phyloP scores from a whole-genome alignment of 352 stramenopile species.

The Phytophthora fragariaefolia region DNA sequence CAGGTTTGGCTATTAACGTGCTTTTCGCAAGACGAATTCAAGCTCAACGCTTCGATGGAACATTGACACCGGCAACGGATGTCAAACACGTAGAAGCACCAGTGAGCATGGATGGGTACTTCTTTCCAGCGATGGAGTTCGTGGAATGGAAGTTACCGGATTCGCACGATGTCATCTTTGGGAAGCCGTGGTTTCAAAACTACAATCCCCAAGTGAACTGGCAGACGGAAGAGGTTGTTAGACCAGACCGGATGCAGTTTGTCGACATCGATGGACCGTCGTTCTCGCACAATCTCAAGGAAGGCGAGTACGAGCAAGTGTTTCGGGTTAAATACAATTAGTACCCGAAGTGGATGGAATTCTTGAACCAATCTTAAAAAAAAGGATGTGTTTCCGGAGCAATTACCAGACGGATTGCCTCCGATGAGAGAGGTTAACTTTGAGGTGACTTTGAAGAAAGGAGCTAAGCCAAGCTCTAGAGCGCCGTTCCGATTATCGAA shows the following conservation, averaged over 20 bases:
- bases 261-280: slow-evolving; percentile 13
- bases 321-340: slow-evolving; percentile 10
- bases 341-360: neutral
- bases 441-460: too few relatives aligned
- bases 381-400: slow-evolving; percentile 22
- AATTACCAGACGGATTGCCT: slow-evolving; percentile 18
- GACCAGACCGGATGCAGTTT: slow-evolving; percentile 3
- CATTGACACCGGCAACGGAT: too few relatives aligned
- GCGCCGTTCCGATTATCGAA: too few relatives aligned
- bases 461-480: too few relatives aligned
- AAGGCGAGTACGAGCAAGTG: slow-evolving; percentile 10
- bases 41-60: too few relatives aligned
- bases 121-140: too few relatives aligned
- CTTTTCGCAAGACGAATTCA: too few relatives aligned
- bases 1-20: too few relatives aligned
- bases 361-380: slow-evolving; percentile 8
- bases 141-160: slow-evolving; percentile 8
- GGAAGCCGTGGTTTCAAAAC: too few relatives aligned
- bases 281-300: slow-evolving; percentile 2
- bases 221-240: slow-evolving; percentile 12
- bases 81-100: too few relatives aligned
- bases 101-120: too few relatives aligned
- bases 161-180: slow-evolving; percentile 26
- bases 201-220: slow-evolving; percentile 16
- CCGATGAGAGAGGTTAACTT: slow-evolving; percentile 2